These are phyloP conservation scores for Pseudozyma sp. DNA, from an alignment of 1,284 basidiomycete genomes.

Conservation along the genomic window DNA sequence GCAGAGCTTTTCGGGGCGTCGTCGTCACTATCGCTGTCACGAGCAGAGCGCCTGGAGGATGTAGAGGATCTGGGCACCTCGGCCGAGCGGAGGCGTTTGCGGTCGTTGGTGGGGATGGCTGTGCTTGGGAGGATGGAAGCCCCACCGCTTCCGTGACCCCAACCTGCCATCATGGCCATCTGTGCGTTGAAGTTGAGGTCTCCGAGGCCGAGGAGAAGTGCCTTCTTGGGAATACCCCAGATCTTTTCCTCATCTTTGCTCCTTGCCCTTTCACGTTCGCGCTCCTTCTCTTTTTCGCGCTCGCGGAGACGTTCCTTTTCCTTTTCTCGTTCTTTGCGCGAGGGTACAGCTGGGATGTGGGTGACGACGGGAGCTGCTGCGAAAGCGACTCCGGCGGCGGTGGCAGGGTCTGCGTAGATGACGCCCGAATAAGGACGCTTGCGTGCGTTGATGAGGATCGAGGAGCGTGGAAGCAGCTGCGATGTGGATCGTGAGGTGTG, in stretches of 20 bases:
- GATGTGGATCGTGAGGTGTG: slow-evolving; percentile 20
- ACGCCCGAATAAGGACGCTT: slow-evolving; percentile 39
- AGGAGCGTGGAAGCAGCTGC: slow-evolving; percentile 37
- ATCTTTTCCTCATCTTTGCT: slow-evolving; percentile 56
- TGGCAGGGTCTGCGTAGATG: slow-evolving; percentile 27
- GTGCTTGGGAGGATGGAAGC: slow-evolving; percentile 34
- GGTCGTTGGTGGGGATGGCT: slow-evolving; percentile 19
- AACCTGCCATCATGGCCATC: slow-evolving; percentile 62
- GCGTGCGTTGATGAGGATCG: slow-evolving; percentile 51
- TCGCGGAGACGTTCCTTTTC: slow-evolving; percentile 46
- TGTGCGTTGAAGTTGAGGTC: slow-evolving; percentile 64
- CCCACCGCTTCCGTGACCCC: slow-evolving; percentile 59
- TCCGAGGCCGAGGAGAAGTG: slow-evolving; percentile 57
- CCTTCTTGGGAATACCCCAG: slow-evolving; percentile 65
- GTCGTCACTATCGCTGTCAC: slow-evolving; percentile 17
- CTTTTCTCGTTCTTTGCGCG: slow-evolving; percentile 48
- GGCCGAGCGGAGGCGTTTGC: slow-evolving; percentile 26
- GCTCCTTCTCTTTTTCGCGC: slow-evolving; percentile 45
- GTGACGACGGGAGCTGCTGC: slow-evolving; percentile 45
- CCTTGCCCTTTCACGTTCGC: slow-evolving; percentile 39
- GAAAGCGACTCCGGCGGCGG: slow-evolving; percentile 1
- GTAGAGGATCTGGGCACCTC: slow-evolving; percentile 16
- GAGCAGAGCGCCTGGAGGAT: slow-evolving; percentile 18
- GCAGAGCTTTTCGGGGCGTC: not conserved
- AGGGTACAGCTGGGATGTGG: slow-evolving; percentile 50